Base-by-base conservation (phyloP, 805 yeast species). In the Candida dendrica region DNA sequence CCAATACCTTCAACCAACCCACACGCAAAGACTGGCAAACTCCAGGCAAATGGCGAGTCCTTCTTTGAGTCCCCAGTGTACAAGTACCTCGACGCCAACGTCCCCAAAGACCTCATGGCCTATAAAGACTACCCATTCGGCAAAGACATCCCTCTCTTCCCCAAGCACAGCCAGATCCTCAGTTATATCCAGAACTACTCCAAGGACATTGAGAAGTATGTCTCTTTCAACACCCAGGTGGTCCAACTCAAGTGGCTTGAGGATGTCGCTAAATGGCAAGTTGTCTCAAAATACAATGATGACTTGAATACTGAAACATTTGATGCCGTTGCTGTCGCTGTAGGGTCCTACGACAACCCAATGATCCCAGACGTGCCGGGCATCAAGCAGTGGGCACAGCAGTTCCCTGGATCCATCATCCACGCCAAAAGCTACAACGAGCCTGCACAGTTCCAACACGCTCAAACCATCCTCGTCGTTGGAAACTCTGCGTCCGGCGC, bases 401-500 rank as follows among this genome's bases (percentile, higher is more conserved):
- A 57, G 36, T 61, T 56, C 47, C 83, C 84, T 1, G 68, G 61
- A 2, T 63, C 72, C 1, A 59, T 83, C 2, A 48, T 64, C 3
- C 91, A 84, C 58, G 71, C 89, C 7, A 78, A 78, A 46, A 60
- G 69, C 31, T 84, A 69, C 53, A 69, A 79, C 42, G 58, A 58
- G 16, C 71, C 79, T 0, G 65, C 64, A 1, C 66, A 64, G 13
- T 81, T 66, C 44, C 24, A 40, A 32, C 50, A 54, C 6, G 60
- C 65, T 19, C 59, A 65, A 36, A 68, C 61, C 27, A 77, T 81
- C 14, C 58, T 86, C 36, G 71, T 85, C 6, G 75, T 86, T n/a
- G 95, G 95, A 0, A 81, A 80, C 51, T 78, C 81, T 10, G 83
- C 93, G 2, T 79, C 88, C 26, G 95, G 91, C 22, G 74, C 77